phyloP scores from a whole-genome alignment of 2,329 filamentous ascomycete species.

The Exophiala spinifera region DNA sequence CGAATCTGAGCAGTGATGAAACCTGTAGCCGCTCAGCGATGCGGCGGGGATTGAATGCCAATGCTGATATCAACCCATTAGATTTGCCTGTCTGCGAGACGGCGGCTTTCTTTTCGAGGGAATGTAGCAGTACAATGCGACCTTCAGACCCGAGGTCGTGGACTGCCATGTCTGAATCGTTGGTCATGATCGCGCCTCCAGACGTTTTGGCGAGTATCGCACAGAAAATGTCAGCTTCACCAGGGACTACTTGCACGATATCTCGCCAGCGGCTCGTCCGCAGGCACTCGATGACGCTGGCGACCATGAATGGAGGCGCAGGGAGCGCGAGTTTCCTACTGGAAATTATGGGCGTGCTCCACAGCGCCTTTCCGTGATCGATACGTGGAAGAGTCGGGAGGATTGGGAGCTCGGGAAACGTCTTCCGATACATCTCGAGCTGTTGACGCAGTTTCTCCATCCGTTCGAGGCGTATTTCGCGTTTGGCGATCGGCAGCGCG shows the following conservation, averaged over 20 bases:
- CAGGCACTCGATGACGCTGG: constrained; percentile 64
- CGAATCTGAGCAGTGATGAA: constrained; percentile 36
- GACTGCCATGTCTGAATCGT: constrained; percentile 82
- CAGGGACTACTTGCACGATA: constrained; percentile 63
- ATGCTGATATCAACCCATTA: constrained; percentile 7
- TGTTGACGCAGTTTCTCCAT: constrained; percentile 57
- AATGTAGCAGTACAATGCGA: constrained; percentile 65
- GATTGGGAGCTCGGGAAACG: constrained; percentile 6
- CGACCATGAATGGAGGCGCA: constrained; percentile 69
- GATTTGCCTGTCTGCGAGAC: constrained; percentile 9
- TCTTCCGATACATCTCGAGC: constrained; percentile 44
- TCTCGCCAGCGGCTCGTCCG: constrained; percentile 35
- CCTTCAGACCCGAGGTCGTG: constrained; percentile 64
- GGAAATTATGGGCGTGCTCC: constrained; percentile 20
- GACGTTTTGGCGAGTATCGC: constrained; percentile 59
- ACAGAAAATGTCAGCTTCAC: constrained; percentile 82
- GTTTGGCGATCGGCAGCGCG: constrained; percentile 67
- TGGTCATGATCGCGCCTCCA: constrained; percentile 65
- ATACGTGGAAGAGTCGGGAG: not conserved
- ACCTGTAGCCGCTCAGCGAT: constrained; percentile 37
- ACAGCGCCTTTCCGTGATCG: constrained; percentile 16
- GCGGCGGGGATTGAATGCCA: constrained; percentile 17
- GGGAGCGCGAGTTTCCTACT: constrained; percentile 38
- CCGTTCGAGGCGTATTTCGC: constrained; percentile 58
- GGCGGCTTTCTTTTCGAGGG: constrained; percentile 48